Percentiles rank a stretch among this genome's conserved stretches.
These are phyloP conservation scores for Yarrowia bubula DNA, from an alignment of 805 yeast species.

Conservation along the genomic window DNA sequence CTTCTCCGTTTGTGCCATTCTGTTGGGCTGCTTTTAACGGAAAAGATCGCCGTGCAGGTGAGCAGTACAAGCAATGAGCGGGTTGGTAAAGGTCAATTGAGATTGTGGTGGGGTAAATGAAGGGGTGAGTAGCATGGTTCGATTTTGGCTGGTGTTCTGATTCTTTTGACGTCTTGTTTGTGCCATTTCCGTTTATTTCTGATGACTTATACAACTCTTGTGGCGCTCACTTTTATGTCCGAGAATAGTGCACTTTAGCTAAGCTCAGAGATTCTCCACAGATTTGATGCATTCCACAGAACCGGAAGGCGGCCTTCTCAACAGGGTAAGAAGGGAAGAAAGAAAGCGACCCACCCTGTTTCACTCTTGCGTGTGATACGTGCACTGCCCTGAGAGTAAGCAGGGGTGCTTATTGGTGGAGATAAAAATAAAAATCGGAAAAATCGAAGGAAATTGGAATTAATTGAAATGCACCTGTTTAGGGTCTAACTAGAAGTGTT, in stretches of 20 bases:
- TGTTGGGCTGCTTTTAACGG: neutral
- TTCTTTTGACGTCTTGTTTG: neutral
- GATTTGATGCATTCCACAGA: constrained; percentile 2
- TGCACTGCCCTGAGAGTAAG: neutral
- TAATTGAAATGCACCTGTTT: no score
- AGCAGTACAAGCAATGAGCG: constrained; percentile 21
- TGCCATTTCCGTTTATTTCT: neutral
- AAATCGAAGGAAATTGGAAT: neutral
- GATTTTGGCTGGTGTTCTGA: neutral
- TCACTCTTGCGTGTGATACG: neutral
- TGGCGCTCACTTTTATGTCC: neutral
- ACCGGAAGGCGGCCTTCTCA: neutral
- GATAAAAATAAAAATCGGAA: neutral
- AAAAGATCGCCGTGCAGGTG: neutral
- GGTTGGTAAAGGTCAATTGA: neutral
- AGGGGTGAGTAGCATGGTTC: neutral
- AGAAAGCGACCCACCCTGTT: neutral
- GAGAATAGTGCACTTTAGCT: neutral
- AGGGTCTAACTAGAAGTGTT: neutral
- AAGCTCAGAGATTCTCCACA: neutral
- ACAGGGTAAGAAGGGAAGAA: neutral
- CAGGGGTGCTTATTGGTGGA: neutral
- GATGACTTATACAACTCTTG: neutral
- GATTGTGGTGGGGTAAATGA: neutral
- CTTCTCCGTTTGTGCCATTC: neutral